A percentile compares a stretch with the other conserved stretches of the same genome.
Conservation (phyloP, 495 filamentous ascomycete genomes). For the Annulohypoxylon nitens region DNA sequence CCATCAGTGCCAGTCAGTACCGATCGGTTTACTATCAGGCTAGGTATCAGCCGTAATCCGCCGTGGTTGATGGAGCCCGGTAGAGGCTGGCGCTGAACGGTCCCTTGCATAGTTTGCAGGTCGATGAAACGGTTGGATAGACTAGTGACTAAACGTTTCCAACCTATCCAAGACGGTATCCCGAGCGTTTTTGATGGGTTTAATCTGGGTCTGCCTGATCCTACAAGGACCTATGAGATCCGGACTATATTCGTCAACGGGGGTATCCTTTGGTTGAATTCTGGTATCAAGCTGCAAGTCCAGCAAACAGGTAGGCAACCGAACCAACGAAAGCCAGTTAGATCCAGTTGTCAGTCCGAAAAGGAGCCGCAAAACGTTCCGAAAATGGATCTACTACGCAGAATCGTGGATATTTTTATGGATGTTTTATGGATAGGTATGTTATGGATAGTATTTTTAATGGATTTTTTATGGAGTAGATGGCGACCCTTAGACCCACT, state of each 20-base stretch:
- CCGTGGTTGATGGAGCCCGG: constrained; percentile 35
- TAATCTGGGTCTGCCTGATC: constrained; percentile 12
- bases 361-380: constrained; percentile 46
- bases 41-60: constrained; percentile 20
- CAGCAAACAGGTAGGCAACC: constrained; percentile 41
- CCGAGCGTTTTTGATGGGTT: constrained; percentile 28
- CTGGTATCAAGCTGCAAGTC: constrained; percentile 29
- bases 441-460: not conserved
- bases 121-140: constrained; percentile 42
- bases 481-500: constrained; percentile 26
- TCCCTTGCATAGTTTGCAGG: constrained; percentile 42
- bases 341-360: constrained; percentile 32
- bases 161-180: constrained; percentile 32
- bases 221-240: not conserved
- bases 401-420: not conserved
- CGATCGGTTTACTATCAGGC: constrained; percentile 13
- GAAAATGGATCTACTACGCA: constrained; percentile 35
- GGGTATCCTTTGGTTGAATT: not conserved
- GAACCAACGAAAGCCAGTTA: constrained; percentile 26
- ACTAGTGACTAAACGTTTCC: constrained; percentile 27
- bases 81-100: constrained; percentile 23
- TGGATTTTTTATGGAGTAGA: not conserved
- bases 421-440: not conserved
- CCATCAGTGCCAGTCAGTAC: constrained; percentile 1
- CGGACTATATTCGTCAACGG: constrained; percentile 11